These are phyloP conservation scores for Phialophora expanda DNA, from an alignment of 2,329 filamentous ascomycete genomes.

Conservation along the genomic window DNA sequence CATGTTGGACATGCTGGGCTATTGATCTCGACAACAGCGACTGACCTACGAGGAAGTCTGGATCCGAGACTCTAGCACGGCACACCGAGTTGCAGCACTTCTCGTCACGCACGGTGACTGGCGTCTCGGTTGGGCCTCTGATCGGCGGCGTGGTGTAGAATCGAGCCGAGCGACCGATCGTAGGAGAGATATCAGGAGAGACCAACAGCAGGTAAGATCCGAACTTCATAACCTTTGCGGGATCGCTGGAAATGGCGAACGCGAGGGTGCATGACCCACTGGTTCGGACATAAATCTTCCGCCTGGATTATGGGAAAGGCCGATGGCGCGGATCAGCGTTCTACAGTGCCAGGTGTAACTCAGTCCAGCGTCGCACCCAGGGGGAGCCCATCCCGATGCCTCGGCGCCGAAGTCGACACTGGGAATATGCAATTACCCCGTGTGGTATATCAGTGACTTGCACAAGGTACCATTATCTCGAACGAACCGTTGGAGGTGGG, in stretches of 20 bases:
- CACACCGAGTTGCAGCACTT: background rate
- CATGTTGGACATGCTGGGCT: constrained; percentile 17
- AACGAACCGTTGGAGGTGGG: constrained; percentile 1
- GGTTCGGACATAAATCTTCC: constrained; percentile 16
- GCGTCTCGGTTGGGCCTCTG: background rate
- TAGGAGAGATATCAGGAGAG: background rate
- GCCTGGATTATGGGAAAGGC: constrained; percentile 8
- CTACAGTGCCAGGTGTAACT: background rate
- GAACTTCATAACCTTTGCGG: background rate
- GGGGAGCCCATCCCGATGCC: background rate
- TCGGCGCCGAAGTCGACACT: constrained; percentile 2
- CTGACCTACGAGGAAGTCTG: background rate
- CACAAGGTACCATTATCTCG: constrained; percentile 2
- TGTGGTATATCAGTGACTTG: constrained; percentile 10
- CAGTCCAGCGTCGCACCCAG: background rate
- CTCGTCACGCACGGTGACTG: background rate
- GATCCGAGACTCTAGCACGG: background rate
- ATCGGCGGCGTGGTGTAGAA: background rate
- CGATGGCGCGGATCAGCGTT: background rate
- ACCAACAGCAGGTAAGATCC: background rate
- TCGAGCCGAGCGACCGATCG: background rate
- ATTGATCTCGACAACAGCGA: background rate
- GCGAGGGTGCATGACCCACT: constrained; percentile 1
- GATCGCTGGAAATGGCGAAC: background rate
- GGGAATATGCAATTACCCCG: constrained; percentile 12